Evolutionary conservation across 805 yeast species (phyloP).

Genomic region (Jamesozyma rosinii): DNA sequence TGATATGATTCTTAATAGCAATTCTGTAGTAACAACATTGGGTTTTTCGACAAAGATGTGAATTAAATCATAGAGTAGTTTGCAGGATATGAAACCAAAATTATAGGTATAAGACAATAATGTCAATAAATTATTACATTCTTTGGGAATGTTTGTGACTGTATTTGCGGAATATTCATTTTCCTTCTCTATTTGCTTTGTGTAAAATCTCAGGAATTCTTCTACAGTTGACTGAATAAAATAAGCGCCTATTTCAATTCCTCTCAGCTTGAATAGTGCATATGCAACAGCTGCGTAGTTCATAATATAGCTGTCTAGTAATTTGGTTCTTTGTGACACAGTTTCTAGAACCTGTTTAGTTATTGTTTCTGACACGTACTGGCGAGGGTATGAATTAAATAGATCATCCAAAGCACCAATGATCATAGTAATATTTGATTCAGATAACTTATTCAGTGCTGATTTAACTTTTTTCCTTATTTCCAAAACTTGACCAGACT

Average conservation of each 20-base stretch:
- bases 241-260: conserved; percentile 83
- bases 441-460: conserved; percentile 79
- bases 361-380: conserved; percentile 63
- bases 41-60: conserved; percentile 42
- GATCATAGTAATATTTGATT: conserved; percentile 66
- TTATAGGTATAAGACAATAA: conserved; percentile 68
- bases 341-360: conserved; percentile 57
- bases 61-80: conserved; percentile 70
- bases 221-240: conserved; percentile 77
- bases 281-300: conserved; percentile 70
- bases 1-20: conserved; percentile 60
- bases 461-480: conserved; percentile 67
- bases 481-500: conserved; percentile 39
- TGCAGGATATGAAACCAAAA: conserved; percentile 66
- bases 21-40: conserved; percentile 66
- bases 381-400: conserved; percentile 63
- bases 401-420: conserved; percentile 57
- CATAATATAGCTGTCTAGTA: conserved; percentile 70
- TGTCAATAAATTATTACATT: conserved; percentile 59
- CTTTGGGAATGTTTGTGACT: conserved; percentile 29
- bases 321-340: conserved; percentile 50
- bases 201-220: conserved; percentile 41
- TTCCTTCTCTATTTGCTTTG: conserved; percentile 11
- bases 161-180: conserved; percentile 7
- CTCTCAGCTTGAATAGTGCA: conserved; percentile 68